These are phyloP conservation scores for Monoraphidium neglectum DNA, from an alignment of 139 green algal genomes.

Conservation along the genomic window DNA sequence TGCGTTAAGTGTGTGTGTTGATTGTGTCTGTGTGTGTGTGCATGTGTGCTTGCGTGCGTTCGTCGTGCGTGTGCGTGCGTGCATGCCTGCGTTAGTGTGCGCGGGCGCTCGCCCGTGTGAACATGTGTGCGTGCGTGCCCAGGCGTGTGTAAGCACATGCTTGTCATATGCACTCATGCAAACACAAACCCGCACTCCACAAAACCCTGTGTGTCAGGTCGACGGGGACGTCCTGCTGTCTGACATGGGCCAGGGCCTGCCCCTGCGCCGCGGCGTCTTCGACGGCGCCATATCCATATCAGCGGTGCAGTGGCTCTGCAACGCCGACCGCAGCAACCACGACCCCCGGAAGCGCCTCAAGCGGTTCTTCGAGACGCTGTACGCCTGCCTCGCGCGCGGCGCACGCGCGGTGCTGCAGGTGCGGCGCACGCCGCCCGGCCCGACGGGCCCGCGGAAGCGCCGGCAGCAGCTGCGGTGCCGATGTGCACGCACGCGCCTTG, in stretches of 20 bases:
- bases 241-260: constrained; percentile 87
- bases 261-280: constrained; percentile 70
- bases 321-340: constrained; percentile 80
- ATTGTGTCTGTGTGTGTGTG: too few relatives aligned
- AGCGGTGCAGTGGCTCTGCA: constrained; percentile 95
- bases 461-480: not conserved
- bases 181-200: not conserved
- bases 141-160: too few relatives aligned
- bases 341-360: constrained; percentile 85
- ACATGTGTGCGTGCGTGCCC: too few relatives aligned
- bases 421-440: not conserved
- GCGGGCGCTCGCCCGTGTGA: too few relatives aligned
- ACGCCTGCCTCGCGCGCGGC: constrained; percentile 76
- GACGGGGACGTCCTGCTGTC: constrained; percentile 79
- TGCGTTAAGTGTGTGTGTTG: constrained; percentile 8
- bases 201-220: constrained; percentile 35
- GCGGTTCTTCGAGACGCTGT: constrained; percentile 91
- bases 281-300: constrained; percentile 83
- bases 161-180: too few relatives aligned
- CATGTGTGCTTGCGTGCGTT: too few relatives aligned
- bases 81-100: too few relatives aligned
- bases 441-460: too few relatives aligned
- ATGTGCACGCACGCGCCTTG: not conserved
- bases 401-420: constrained; percentile 86
- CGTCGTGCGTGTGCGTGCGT: too few relatives aligned